These are phyloP conservation scores for Aspergillus carbonarius DNA, from an alignment of 2,329 filamentous ascomycete genomes.

Conservation along the genomic window DNA sequence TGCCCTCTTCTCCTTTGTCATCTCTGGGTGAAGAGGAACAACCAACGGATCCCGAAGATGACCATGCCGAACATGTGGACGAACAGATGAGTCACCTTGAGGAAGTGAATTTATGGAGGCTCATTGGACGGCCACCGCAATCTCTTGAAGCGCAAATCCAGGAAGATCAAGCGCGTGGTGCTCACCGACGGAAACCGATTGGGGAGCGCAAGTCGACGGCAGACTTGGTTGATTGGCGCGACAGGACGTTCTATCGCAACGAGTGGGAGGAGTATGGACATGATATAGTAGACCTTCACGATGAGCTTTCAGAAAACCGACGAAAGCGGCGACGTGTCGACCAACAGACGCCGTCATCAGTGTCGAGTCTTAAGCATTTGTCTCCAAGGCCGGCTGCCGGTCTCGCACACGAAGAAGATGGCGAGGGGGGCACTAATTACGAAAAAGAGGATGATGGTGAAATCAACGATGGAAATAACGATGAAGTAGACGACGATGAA, in stretches of 20 bases:
- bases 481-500: neutral
- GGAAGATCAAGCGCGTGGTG: slow-evolving; percentile 14
- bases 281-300: slow-evolving; percentile 27
- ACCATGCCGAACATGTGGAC: slow-evolving; percentile 52
- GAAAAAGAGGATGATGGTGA: no score
- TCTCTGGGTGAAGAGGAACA: slow-evolving; percentile 8
- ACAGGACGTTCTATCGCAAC: slow-evolving; percentile 45
- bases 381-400: neutral
- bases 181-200: slow-evolving; percentile 19
- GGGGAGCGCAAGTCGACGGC: slow-evolving; percentile 34
- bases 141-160: slow-evolving; percentile 23
- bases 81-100: slow-evolving; percentile 43
- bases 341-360: neutral
- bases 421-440: no score
- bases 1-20: neutral
- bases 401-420: no score
- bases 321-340: slow-evolving; percentile 32
- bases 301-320: slow-evolving; percentile 30
- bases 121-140: slow-evolving; percentile 35
- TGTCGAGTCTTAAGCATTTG: neutral
- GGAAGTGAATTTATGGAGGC: slow-evolving; percentile 46
- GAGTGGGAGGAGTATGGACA: slow-evolving; percentile 52
- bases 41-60: slow-evolving; percentile 38
- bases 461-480: no score
- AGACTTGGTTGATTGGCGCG: slow-evolving; percentile 50